Evolutionary conservation across 225 moss, liverwort and hornwort genomes (phyloP).

Genomic region (Ulota crispa): DNA sequence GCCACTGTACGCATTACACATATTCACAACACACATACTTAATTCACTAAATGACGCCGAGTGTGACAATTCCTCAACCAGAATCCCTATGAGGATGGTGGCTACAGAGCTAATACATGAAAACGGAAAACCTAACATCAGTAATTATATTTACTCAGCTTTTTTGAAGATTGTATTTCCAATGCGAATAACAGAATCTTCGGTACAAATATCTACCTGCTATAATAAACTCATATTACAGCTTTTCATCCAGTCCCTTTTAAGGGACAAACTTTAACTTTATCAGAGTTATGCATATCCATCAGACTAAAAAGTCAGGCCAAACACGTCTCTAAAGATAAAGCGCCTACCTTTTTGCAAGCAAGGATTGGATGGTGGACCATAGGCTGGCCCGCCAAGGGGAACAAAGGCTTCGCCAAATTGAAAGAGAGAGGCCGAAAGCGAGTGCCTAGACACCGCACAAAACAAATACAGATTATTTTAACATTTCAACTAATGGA

Average conservation of each 20-base stretch:
- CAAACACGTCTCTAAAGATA: conserved; percentile 8
- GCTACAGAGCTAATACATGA: not conserved
- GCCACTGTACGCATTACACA: not conserved
- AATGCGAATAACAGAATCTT: not conserved
- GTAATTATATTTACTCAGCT: not conserved
- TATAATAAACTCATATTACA: not conserved
- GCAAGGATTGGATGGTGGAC: conserved; percentile 97
- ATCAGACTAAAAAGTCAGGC: not conserved
- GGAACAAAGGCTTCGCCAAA: conserved; percentile 94
- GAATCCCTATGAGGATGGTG: not conserved
- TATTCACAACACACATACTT: not conserved
- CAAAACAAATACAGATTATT: conserved; percentile 18
- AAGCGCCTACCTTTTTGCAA: conserved; percentile 77
- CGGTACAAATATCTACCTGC: not conserved
- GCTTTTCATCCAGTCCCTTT: conserved; percentile 3
- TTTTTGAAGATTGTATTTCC: not conserved
- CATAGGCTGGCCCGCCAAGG: conserved; percentile 97
- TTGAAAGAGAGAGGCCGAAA: conserved; percentile 97
- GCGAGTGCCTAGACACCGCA: conserved; percentile 72
- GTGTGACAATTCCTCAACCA: not conserved
- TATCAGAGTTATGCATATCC: not conserved
- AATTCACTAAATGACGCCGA: not conserved
- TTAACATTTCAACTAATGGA: conserved; percentile 15
- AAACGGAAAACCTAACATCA: not conserved
- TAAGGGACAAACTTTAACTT: not conserved